Evolutionary conservation across 352 stramenopile species (phyloP).

Genomic region (Pythium phragmitis): DNA sequence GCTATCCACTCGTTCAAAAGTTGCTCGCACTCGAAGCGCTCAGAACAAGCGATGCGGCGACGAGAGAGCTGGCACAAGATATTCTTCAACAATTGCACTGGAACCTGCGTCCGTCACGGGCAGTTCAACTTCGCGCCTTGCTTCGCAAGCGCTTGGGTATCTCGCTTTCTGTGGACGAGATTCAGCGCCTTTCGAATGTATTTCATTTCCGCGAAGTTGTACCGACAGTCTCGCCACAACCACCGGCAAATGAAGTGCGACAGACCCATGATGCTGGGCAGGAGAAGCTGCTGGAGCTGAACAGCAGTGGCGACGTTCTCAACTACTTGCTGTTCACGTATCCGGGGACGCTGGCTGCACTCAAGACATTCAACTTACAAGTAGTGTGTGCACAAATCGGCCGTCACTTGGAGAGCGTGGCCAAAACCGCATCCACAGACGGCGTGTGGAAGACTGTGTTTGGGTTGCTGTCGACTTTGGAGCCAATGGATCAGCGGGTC

Average conservation of each 20-base stretch:
- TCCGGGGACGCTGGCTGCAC: conserved; percentile 19
- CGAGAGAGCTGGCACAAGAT: conserved; percentile 18
- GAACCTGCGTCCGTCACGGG: conserved; percentile 36
- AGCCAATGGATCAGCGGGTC: conserved; percentile 40
- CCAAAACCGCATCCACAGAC: conserved; percentile 29
- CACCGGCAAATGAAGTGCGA: background rate
- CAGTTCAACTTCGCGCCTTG: conserved; percentile 26
- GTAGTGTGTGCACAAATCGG: conserved; percentile 34
- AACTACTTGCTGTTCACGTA: conserved; percentile 27
- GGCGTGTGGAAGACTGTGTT: conserved; percentile 56
- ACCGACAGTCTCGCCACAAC: background rate
- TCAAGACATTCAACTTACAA: conserved; percentile 37
- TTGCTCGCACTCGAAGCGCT: conserved; percentile 1
- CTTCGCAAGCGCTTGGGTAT: conserved; percentile 34
- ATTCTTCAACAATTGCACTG: conserved; percentile 50
- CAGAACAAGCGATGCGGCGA: background rate
- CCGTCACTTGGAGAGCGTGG: conserved; percentile 36
- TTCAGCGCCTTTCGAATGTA: conserved; percentile 42
- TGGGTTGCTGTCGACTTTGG: conserved; percentile 17
- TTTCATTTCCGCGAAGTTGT: conserved; percentile 44
- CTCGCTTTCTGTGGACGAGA: conserved; percentile 26
- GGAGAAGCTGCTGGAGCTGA: conserved; percentile 38
- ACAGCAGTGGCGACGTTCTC: conserved; percentile 38
- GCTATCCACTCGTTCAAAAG: conserved; percentile 3
- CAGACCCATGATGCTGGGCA: conserved; percentile 6